These are phyloP conservation scores for Cercis canadensis DNA, from an alignment of 306 rosid species.

Conservation along the genomic window DNA sequence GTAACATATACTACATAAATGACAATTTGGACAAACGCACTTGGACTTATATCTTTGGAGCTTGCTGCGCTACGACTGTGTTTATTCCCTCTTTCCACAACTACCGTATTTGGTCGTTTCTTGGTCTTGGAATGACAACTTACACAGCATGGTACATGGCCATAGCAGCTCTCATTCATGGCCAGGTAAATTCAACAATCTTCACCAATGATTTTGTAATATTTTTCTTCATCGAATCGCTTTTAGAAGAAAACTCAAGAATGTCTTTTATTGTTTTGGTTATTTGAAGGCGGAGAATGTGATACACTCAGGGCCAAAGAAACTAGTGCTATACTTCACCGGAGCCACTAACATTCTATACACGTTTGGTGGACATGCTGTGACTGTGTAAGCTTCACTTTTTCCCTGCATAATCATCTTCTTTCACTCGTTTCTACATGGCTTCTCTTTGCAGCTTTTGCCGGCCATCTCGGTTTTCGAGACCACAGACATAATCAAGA, in stretches of 20 bases:
- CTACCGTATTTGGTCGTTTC: conserved; percentile 96
- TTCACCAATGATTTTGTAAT: too few relatives aligned
- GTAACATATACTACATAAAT: conserved; percentile 91
- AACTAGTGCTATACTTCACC: conserved; percentile 89
- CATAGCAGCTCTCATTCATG: conserved; percentile 69
- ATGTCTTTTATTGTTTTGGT: conserved; percentile 3
- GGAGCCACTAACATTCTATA: conserved; percentile 97
- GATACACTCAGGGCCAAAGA: conserved; percentile 72
- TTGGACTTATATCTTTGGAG: conserved; percentile 98
- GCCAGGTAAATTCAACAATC: conserved; percentile 65
- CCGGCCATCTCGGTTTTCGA: conserved; percentile 47
- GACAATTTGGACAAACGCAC: conserved; percentile 93
- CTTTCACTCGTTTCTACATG: conserved; percentile 35
- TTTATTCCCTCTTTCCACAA: conserved; percentile 98
- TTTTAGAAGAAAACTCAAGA: too few relatives aligned
- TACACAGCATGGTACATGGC: conserved; percentile 96
- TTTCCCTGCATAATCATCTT: neutral
- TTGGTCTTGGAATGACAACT: conserved; percentile 98
- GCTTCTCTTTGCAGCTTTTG: conserved; percentile 64
- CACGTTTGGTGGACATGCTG: conserved; percentile 99
- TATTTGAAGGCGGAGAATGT: conserved; percentile 64
- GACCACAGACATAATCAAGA: conserved; percentile 48
- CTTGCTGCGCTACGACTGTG: conserved; percentile 97
- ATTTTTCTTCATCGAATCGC: too few relatives aligned
- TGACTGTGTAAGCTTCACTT: conserved; percentile 74